Base-by-base conservation (phyloP, 31 red algal species). In the Bonnemaisonia californica region DNA sequence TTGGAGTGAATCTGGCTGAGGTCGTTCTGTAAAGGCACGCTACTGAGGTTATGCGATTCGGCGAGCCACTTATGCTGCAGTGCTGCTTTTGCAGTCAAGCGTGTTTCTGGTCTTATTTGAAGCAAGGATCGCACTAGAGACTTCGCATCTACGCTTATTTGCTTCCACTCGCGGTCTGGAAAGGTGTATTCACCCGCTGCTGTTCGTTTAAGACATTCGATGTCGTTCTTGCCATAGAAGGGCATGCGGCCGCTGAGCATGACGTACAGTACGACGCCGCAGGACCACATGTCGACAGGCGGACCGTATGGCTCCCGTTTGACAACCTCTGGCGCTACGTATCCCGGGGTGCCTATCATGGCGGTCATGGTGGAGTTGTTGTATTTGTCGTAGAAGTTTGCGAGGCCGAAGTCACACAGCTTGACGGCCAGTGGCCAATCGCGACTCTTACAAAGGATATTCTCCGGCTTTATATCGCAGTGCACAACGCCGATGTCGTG, bases 201-300 rank as follows among this genome's bases (percentile, higher is more conserved):
- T 56, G 79, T 92, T 47, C 86, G 83, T 33, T 69, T 76, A 9
- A 98, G 84, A 68, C 87, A 95, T 39, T 92, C 92, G 61, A 83
- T 64, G 47, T 98, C 96, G 62, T 92, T 83, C 59, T 83, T 79
- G n/a, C 96, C 96, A 70, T 88, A 98, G 78, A 98, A 98, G 1
- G 96, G 96, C 92, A 98, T 95, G 39, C 92, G 93, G n/a, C 96
- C 96, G 33, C 87, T 92, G 16, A 98, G 79, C 89, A 98, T 95
- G 58, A 98, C 91, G 65, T 95, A 98, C 35, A 98, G 64, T 23
- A 98, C 66, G 1, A 98, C 96, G 78, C 96, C 96, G 38, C 86
- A 75, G 35, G 91, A 79, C 96, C 96, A 98, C 79, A 94, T 82
- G 69, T 98, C 96, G 2, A 95, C 92, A 13, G 82, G 60, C 8